A percentile compares a stretch with the other conserved stretches of the same genome.
Conservation (phyloP, 108 stramenopile species). For the Mediolabrus comicus region DNA sequence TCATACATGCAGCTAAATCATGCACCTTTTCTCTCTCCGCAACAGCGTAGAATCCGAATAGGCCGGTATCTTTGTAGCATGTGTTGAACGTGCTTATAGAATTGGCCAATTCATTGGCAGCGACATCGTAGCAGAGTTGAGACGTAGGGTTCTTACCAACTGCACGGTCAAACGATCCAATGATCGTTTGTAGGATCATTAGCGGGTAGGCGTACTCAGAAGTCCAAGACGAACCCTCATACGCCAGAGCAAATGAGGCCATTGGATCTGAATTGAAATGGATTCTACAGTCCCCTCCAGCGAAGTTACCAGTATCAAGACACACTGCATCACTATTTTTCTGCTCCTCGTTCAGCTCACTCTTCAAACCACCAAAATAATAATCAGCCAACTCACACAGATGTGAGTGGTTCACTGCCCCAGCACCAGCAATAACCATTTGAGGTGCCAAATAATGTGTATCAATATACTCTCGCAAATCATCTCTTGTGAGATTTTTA, state of each 20-base stretch:
- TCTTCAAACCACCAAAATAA: slow-evolving; percentile 89
- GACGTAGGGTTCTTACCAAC: slow-evolving; percentile 91
- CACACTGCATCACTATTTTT: slow-evolving; percentile 72
- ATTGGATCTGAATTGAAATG: slow-evolving; percentile 89
- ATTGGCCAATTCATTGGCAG: slow-evolving; percentile 88
- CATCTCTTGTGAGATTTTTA: slow-evolving; percentile 70
- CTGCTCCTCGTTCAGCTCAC: slow-evolving; percentile 57
- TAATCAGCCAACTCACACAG: slow-evolving; percentile 87
- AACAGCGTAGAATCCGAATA: slow-evolving; percentile 97
- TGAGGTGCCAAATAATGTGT: slow-evolving; percentile 99
- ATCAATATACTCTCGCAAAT: slow-evolving; percentile 89
- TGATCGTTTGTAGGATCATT: slow-evolving; percentile 97
- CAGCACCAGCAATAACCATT: slow-evolving; percentile 98
- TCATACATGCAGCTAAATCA: slow-evolving; percentile 84
- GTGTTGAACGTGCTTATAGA: slow-evolving; percentile 96
- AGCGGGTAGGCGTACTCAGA: slow-evolving; percentile 97
- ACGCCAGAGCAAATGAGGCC: slow-evolving; percentile 96
- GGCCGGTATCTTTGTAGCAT: slow-evolving; percentile 99
- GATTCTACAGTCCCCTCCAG: slow-evolving; percentile 92
- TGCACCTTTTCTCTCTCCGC: slow-evolving; percentile 92
- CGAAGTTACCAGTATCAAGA: slow-evolving; percentile 93
- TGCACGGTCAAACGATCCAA: slow-evolving; percentile 95
- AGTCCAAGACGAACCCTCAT: slow-evolving; percentile 96
- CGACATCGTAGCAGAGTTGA: slow-evolving; percentile 91
- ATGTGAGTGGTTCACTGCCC: slow-evolving; percentile 90